phyloP scores from a whole-genome alignment of 1,284 basidiomycete genomes.

The Wolfiporia cocos region DNA sequence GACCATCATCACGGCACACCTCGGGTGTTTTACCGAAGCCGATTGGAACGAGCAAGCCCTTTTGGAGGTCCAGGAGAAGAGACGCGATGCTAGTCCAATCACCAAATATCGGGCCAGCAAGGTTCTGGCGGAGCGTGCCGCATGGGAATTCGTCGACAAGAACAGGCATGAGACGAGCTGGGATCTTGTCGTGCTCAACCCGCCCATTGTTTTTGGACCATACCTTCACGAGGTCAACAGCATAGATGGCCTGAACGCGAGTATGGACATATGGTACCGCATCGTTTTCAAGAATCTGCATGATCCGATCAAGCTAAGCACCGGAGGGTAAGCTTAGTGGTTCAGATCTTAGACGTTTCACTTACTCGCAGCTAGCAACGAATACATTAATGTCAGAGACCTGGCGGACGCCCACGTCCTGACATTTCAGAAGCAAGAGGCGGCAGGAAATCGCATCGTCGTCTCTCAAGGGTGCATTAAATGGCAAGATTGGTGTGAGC shows the following conservation, averaged over 20 bases:
- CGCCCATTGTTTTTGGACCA: conserved; percentile 45
- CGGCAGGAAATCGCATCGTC: conserved; percentile 57
- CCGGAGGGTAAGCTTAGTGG: background rate
- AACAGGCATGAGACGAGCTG: conserved; percentile 41
- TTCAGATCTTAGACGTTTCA: background rate
- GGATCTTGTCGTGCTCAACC: conserved; percentile 48
- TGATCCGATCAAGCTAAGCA: background rate
- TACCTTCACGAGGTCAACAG: conserved; percentile 13
- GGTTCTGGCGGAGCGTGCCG: conserved; percentile 62
- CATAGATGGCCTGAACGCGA: conserved; percentile 13
- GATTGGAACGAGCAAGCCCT: conserved; percentile 66
- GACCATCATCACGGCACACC: conserved; percentile 1
- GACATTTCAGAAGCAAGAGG: conserved; percentile 46
- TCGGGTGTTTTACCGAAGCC: conserved; percentile 30
- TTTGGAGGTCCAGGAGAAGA: conserved; percentile 47
- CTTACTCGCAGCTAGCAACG: conserved; percentile 5
- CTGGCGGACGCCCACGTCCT: conserved; percentile 53
- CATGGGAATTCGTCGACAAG: conserved; percentile 43
- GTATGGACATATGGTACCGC: conserved; percentile 7
- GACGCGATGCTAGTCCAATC: conserved; percentile 34
- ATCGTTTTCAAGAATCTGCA: background rate
- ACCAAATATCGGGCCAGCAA: conserved; percentile 59
- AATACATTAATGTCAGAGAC: conserved; percentile 58
- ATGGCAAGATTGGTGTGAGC: conserved; percentile 28
- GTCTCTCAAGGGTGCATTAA: conserved; percentile 29